Evolutionary conservation across 2,329 filamentous ascomycete genomes (phyloP), one percentile per base, ranked within the genome.

Genomic region (Ophiostoma triangulosporum): DNA sequence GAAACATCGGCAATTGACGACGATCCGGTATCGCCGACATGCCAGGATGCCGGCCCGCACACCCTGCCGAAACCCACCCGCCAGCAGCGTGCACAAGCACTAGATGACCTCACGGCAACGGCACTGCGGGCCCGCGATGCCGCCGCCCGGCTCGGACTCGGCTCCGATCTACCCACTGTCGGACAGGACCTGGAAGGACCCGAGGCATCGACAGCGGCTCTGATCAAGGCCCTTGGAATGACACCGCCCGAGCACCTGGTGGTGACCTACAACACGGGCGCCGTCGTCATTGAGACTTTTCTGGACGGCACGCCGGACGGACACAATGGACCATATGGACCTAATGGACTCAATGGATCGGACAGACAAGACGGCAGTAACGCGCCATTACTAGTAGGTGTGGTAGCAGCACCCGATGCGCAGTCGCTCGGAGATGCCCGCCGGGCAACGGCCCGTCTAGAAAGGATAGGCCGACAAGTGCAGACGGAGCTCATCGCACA

Each of bases 61-160:
- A 17, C 29, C 24, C 51, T 29, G 24, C 27, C 31, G 20, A 46
- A 17, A 48, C 52, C 53, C 51, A 51, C 55, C 51, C 61, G 58
- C 48, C 54, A 57, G 17, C 62, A 62, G 54, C 58, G 57, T 3
- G 56, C 73, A 55, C 68, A 73, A 51, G 69, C 75, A n/a, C 72
- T 83, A 51, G 71, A 74, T 6, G 64, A 69, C 4, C 71, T 82
- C 40, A 71, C 78, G 31, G 70, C 71, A 46, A 71, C 73, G 50
- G 75, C 78, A 15, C 69, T 81, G 24, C 70, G 69, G 56, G 73
- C 74, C 12, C 73, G 76, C 61, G 73, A 76, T 46, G 69, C 76
- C 49, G 73, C 75, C 5, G 66, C 68, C 32, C 73, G 77, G 50
- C 69, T 81, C 6, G 72, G 70, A 46, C 70, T 80, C 36, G 72